Evolutionary conservation across 2,329 filamentous ascomycete species (phyloP), one percentile per base, ranked within the genome.

Genomic region (Colletotrichum lupini): DNA sequence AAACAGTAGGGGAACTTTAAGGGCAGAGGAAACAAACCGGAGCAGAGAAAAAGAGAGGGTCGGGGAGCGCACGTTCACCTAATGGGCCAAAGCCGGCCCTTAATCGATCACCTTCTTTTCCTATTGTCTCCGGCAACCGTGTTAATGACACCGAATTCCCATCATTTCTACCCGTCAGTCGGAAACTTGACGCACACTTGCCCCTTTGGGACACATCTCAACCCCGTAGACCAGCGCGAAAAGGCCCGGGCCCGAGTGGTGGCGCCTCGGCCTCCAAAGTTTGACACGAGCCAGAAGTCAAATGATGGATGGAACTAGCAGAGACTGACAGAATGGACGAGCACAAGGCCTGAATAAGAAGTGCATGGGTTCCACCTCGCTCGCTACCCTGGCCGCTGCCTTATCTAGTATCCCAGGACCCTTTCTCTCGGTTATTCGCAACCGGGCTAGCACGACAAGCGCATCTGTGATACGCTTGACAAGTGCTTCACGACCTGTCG

Each of bases 231-330:
- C 35, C 49, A 52, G 55, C 19, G 22, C 49, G 60, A 61, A 55
- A 64, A 58, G 67, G 67, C 37, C 71, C 71, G 60, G 67, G 67
- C 37, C 71, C 71, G 56, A 71, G 70, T 28, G 66, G 53, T 52
- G 56, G 49, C 61, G 56, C 49, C 71, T 66, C 49, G 60, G 67
- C 68, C 32, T 49, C 30, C 32, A 53, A 57, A 71, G 60, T 70
- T 65, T 70, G 71, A 58, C 49, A 71, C 32, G 59, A 71, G 71
- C 67, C 46, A 57, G 28, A 70, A 71, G 71, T 70, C 49, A 70
- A 65, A 66, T 70, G 30, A 65, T 28, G 26, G 30, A 22, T 9
- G 16, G 7, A 5, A 9, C 32, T 9, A 30, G n/a, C 35, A 63
- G 5, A 28, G 22, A 22, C 46, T 12, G 19, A 56, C n/a, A 19